Percentiles rank a stretch among this genome's conserved stretches.
phyloP scores from a whole-genome alignment of 1,284 basidiomycete species.

The Rhodotorula sp. region DNA sequence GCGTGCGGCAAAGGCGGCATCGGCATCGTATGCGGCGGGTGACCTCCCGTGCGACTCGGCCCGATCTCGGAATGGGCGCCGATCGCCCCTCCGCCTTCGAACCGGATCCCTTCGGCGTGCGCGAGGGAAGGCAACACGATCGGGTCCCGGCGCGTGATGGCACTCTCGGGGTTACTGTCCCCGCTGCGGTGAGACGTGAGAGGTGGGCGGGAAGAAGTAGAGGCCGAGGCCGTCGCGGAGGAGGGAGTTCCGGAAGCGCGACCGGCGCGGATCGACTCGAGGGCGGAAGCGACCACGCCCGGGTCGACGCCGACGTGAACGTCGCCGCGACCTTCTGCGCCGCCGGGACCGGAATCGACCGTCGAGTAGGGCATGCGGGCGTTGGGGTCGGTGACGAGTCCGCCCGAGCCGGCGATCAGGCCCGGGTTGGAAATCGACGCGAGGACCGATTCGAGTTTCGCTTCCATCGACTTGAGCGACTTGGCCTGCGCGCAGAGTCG shows the following conservation, averaged over 20 bases:
- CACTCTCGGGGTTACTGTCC: slow-evolving; percentile 19
- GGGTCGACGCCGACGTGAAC: slow-evolving; percentile 28
- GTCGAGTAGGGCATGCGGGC: slow-evolving; percentile 12
- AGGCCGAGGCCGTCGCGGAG: neutral
- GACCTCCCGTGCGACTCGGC: slow-evolving; percentile 12
- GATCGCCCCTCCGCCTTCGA: slow-evolving; percentile 28
- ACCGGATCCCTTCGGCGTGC: slow-evolving; percentile 10
- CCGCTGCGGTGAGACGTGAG: neutral
- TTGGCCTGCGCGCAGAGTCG: slow-evolving; percentile 55
- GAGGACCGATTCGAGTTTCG: slow-evolving; percentile 77
- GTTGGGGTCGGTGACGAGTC: slow-evolving; percentile 26
- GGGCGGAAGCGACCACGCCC: slow-evolving; percentile 21
- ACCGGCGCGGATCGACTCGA: slow-evolving; percentile 21
- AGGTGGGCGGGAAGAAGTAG: neutral
- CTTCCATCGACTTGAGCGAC: slow-evolving; percentile 89
- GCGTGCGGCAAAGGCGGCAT: slow-evolving; percentile 3
- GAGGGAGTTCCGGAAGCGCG: neutral
- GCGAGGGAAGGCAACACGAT: slow-evolving; percentile 23
- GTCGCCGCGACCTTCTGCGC: slow-evolving; percentile 29
- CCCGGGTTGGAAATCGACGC: slow-evolving; percentile 40
- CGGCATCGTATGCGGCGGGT: neutral
- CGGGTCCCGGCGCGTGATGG: slow-evolving; percentile 24
- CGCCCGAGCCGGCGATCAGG: slow-evolving; percentile 34
- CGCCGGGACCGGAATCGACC: slow-evolving; percentile 25
- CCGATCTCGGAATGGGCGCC: slow-evolving; percentile 13